Percentiles rank a stretch among this genome's conserved stretches.
phyloP scores from a whole-genome alignment of 2,329 filamentous ascomycete species.

The Phialophora macrospora region DNA sequence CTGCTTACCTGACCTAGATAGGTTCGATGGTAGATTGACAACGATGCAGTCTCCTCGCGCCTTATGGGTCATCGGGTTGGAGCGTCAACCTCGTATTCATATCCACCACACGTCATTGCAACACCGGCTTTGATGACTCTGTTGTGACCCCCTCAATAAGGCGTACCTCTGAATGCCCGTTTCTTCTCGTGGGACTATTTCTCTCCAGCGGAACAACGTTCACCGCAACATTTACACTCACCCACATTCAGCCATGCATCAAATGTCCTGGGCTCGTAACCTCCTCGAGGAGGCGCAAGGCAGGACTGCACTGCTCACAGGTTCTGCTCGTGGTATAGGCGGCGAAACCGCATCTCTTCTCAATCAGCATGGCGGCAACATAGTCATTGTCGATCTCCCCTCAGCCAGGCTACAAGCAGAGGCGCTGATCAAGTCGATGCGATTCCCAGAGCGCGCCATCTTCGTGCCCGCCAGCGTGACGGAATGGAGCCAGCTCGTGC shows the following conservation, averaged over 20 bases:
- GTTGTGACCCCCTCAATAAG: not conserved
- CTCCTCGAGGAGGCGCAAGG: conserved; percentile 34
- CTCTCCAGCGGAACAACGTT: not conserved
- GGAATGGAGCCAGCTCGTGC: conserved; percentile 46
- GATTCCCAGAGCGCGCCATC: conserved; percentile 41
- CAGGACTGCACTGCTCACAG: conserved; percentile 51
- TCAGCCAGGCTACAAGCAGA: conserved; percentile 45
- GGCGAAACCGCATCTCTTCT: conserved; percentile 51
- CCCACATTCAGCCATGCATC: not conserved
- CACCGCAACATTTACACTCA: not conserved
- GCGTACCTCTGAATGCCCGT: not conserved
- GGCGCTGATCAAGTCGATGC: conserved; percentile 42
- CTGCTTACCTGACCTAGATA: conserved; percentile 1
- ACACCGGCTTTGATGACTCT: not conserved
- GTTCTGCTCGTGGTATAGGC: conserved; percentile 53
- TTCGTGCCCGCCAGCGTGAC: conserved; percentile 47
- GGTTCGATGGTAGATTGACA: not conserved
- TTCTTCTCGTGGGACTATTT: not conserved
- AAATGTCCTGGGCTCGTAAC: not conserved
- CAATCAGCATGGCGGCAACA: conserved; percentile 54
- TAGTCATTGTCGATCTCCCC: conserved; percentile 40
- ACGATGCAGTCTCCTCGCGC: conserved; percentile 1
- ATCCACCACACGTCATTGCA: not conserved
- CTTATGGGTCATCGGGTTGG: not conserved
- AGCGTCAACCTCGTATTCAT: not conserved